Base-by-base conservation (phyloP, 345 rosid species). In the Eucalyptus microcorys region DNA sequence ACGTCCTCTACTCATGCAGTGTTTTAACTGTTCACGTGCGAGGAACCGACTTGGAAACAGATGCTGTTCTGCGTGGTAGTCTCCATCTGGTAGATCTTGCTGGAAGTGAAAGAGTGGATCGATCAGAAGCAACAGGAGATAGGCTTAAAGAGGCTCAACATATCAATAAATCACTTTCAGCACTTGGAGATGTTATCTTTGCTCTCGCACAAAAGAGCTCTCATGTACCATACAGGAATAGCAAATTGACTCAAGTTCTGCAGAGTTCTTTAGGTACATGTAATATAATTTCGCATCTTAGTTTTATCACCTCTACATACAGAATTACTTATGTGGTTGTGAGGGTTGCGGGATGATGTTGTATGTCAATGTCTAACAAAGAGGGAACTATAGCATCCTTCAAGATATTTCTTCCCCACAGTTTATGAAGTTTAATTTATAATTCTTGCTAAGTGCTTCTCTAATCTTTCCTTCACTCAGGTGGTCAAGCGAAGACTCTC, bases 221-320 rank as follows among this genome's bases (percentile, higher is more conserved):
- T 42, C 99, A 98, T 86, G 97, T 98, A 71, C 99, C 99, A 2
- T 98, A 96, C 87, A 91, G 99, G 94, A 98, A 98, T 91, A 98
- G 99, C 95, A 98, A 98, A 91, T 89, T 98, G 87, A 98, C 99
- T 79, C 99, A 98, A 97, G 98, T 98, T 83, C 98, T 98, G 76
- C 99, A 98, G 91, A 97, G 99, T 93, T 98, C 99, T 34, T 91
- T 98, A 89, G 99, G 99, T 96, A 95, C 61, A 76, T 19, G 14
- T 68, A 66, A 57, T 83, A 61, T 71, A 53, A 53, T 43, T 22
- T 7, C 7, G 8, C 86, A 81, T 32, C 30, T 24, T n/a, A 87
- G 87, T 49, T 85, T 48, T 49, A 49, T 37, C 30, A 40, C 84
- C 30, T 42, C 47, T 76, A 22, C 47, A 37, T 40, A 76, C 45